Conservation (phyloP, 1,284 basidiomycete species). For the Austroboletus rostrupii region DNA sequence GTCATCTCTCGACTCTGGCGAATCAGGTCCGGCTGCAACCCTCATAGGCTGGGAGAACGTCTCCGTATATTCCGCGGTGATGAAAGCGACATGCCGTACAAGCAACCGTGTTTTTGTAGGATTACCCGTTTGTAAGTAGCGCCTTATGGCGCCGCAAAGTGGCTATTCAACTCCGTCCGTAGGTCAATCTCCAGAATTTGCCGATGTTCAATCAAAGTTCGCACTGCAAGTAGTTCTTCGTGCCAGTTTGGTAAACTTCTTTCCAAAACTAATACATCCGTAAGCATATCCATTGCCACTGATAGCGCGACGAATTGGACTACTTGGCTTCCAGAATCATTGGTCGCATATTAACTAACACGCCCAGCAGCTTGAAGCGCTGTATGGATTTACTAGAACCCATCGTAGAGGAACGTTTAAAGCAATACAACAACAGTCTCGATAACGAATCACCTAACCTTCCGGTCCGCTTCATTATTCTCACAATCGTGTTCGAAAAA, state of each 20-base stretch:
- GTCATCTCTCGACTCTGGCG: conserved; percentile 1
- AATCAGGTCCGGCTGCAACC: conserved; percentile 11
- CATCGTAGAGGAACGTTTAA: conserved; percentile 32
- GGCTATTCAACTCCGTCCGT: conserved; percentile 14
- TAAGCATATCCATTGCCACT: conserved; percentile 17
- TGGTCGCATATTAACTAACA: conserved; percentile 32
- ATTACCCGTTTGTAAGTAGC: conserved; percentile 35
- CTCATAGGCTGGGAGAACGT: conserved; percentile 30
- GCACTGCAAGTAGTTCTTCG: conserved; percentile 32
- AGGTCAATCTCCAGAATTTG: conserved; percentile 30
- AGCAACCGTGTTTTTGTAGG: conserved; percentile 47
- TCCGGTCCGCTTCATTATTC: conserved; percentile 24
- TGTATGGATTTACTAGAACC: conserved; percentile 31
- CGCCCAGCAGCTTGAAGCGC: conserved; percentile 29
- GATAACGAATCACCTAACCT: conserved; percentile 10
- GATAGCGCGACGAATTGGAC: conserved; percentile 15
- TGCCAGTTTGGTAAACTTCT: conserved; percentile 31
- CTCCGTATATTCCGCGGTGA: conserved; percentile 25
- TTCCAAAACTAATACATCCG: conserved; percentile 33
- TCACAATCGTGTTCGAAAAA: conserved; percentile 1
- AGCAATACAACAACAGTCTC: conserved; percentile 13
- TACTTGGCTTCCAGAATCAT: conserved; percentile 25
- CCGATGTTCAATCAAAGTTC: conserved; percentile 32
- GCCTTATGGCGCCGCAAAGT: conserved; percentile 5
- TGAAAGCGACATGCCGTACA: conserved; percentile 35